Percentiles rank a stretch among this genome's conserved stretches.
These are phyloP conservation scores for Cryptosporidium muris DNA, from an alignment of 169 alveolate species.

Conservation along the genomic window DNA sequence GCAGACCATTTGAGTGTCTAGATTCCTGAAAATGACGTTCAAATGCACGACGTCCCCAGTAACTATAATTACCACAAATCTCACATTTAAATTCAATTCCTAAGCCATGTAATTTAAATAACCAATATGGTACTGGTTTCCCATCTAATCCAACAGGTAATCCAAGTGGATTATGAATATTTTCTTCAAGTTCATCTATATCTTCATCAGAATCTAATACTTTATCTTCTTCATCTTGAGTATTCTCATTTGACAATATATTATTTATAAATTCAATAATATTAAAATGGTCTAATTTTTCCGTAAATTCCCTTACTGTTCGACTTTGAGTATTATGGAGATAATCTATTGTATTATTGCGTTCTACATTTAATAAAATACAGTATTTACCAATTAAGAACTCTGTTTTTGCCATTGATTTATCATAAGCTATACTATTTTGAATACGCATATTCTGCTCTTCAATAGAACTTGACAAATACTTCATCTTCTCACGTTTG, in stretches of 20 bases:
- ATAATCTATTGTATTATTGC: constrained; percentile 86
- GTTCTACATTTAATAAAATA: constrained; percentile 83
- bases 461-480: constrained; percentile 83
- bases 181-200: constrained; percentile 88
- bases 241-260: neutral
- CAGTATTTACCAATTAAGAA: constrained; percentile 81
- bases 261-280: constrained; percentile 64
- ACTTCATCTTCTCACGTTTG: constrained; percentile 78
- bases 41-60: constrained; percentile 99
- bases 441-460: constrained; percentile 77
- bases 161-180: constrained; percentile 95
- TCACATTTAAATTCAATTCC: constrained; percentile 98
- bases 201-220: constrained; percentile 69
- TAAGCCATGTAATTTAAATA: constrained; percentile 97
- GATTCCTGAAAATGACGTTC: constrained; percentile 99
- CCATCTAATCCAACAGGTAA: constrained; percentile 99
- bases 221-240: neutral
- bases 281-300: constrained; percentile 59
- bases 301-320: constrained; percentile 81
- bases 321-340: constrained; percentile 87
- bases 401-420: constrained; percentile 86
- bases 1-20: constrained; percentile 99
- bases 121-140: constrained; percentile 99
- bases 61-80: constrained; percentile 98
- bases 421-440: constrained; percentile 77